A percentile compares a stretch with the other conserved stretches of the same genome.
phyloP scores from a whole-genome alignment of 805 yeast genomes.

The Nakazawaea anatomiae region DNA sequence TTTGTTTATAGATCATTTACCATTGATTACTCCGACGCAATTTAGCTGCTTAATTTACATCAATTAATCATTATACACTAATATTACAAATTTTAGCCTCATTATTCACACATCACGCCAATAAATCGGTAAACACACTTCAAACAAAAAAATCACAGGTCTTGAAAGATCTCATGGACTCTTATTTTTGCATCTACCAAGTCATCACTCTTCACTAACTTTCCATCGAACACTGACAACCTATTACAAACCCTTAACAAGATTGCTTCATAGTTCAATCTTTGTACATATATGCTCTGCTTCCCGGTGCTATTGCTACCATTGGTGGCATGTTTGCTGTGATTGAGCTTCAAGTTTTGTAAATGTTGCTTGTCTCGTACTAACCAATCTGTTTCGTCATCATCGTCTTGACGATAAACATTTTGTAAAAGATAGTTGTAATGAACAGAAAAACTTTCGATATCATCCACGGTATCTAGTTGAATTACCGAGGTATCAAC shows the following conservation, averaged over 20 bases:
- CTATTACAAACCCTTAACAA: slow-evolving; percentile 27
- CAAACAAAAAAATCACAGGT: no score
- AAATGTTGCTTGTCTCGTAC: slow-evolving; percentile 30
- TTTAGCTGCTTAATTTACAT: no score
- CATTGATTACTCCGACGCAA: no score
- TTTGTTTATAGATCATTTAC: no score
- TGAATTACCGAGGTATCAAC: slow-evolving; percentile 17
- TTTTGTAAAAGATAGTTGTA: slow-evolving; percentile 28
- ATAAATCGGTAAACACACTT: no score
- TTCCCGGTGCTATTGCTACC: not conserved
- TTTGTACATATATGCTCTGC: slow-evolving; percentile 10
- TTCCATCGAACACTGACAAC: slow-evolving; percentile 33
- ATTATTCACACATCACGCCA: no score
- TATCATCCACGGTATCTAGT: slow-evolving; percentile 34
- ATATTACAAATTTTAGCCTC: no score
- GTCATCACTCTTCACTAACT: slow-evolving; percentile 1
- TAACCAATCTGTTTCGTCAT: slow-evolving; percentile 25
- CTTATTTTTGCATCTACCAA: slow-evolving; percentile 10
- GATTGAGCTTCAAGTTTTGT: slow-evolving; percentile 12
- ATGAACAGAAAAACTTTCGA: slow-evolving; percentile 34
- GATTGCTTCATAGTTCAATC: slow-evolving; percentile 30
- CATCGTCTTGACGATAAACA: slow-evolving; percentile 5
- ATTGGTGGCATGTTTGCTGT: not conserved
- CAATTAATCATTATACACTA: no score
- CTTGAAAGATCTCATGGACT: not conserved